A percentile compares a stretch with the other conserved stretches of the same genome.
These are phyloP conservation scores for Emydomyces testavorans DNA, from an alignment of 2,329 filamentous ascomycete species.

Conservation along the genomic window DNA sequence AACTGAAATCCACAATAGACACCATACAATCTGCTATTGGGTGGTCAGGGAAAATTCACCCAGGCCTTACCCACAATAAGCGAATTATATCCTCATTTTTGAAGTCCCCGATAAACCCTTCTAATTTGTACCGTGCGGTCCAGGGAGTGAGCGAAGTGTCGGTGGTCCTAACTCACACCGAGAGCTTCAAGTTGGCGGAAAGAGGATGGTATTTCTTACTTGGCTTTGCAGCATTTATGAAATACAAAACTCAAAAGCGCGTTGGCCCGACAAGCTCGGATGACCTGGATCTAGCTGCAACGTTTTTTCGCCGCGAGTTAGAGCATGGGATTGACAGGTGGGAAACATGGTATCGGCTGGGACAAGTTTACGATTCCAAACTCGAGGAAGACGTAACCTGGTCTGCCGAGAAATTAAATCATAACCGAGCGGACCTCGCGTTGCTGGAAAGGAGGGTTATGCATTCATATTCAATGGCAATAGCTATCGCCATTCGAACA, in stretches of 20 bases:
- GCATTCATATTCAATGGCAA: slow-evolving; percentile 65
- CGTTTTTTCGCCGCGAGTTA: slow-evolving; percentile 67
- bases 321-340: slow-evolving; percentile 72
- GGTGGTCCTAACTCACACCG: slow-evolving; percentile 56
- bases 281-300: slow-evolving; percentile 69
- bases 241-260: slow-evolving; percentile 69
- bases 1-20: slow-evolving; percentile 80
- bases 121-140: slow-evolving; percentile 68
- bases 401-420: slow-evolving; percentile 86
- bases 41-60: slow-evolving; percentile 58
- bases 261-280: slow-evolving; percentile 68
- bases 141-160: slow-evolving; percentile 66
- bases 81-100: slow-evolving; percentile 71
- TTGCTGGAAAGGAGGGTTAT: slow-evolving; percentile 68
- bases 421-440: slow-evolving; percentile 61
- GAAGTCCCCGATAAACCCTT: slow-evolving; percentile 70
- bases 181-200: slow-evolving; percentile 58
- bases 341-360: slow-evolving; percentile 84
- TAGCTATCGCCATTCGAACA: slow-evolving; percentile 48
- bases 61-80: slow-evolving; percentile 76
- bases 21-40: slow-evolving; percentile 84
- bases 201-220: slow-evolving; percentile 89
- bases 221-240: slow-evolving; percentile 76
- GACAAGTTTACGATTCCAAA: slow-evolving; percentile 77
- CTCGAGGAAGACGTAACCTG: slow-evolving; percentile 78